Conservation (phyloP, 1,284 basidiomycete species). For the Ceratobasidium sp. region DNA sequence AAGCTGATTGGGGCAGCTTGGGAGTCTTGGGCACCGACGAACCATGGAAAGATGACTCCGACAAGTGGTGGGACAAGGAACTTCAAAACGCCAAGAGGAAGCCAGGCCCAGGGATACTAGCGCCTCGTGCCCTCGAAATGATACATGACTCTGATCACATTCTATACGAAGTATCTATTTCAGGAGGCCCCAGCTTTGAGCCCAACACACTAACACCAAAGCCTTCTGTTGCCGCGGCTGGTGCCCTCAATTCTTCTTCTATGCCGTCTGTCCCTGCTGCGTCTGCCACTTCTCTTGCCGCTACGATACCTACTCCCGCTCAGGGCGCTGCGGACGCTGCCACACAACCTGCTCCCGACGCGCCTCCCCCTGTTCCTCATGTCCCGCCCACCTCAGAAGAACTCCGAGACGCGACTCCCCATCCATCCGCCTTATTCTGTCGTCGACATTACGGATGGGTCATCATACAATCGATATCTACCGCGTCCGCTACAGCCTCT, state of each 20-base stretch:
- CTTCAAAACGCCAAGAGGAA: conserved; percentile 11
- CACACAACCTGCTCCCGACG: conserved; percentile 12
- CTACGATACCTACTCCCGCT: not conserved
- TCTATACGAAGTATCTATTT: conserved; percentile 34
- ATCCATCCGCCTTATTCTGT: conserved; percentile 83
- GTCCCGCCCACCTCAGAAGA: conserved; percentile 67
- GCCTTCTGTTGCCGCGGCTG: conserved; percentile 10
- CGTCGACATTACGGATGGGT: conserved; percentile 82
- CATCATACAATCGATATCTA: conserved; percentile 17
- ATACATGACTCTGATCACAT: conserved; percentile 38
- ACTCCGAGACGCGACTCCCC: conserved; percentile 72
- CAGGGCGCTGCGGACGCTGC: not conserved
- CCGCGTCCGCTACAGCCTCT: conserved; percentile 50
- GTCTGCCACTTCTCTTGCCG: not conserved
- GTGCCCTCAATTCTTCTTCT: not conserved
- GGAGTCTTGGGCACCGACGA: conserved; percentile 31
- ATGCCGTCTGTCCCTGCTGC: not conserved
- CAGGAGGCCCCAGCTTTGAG: conserved; percentile 2
- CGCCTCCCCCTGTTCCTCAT: conserved; percentile 43
- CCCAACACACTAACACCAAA: conserved; percentile 19
- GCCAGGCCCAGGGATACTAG: conserved; percentile 43
- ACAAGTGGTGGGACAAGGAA: conserved; percentile 35
- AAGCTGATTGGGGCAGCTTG: conserved; percentile 13
- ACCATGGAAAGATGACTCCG: not conserved
- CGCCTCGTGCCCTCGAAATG: conserved; percentile 32